Evolutionary conservation across 345 rosid species (phyloP).

Genomic region (Kandelia obovata): DNA sequence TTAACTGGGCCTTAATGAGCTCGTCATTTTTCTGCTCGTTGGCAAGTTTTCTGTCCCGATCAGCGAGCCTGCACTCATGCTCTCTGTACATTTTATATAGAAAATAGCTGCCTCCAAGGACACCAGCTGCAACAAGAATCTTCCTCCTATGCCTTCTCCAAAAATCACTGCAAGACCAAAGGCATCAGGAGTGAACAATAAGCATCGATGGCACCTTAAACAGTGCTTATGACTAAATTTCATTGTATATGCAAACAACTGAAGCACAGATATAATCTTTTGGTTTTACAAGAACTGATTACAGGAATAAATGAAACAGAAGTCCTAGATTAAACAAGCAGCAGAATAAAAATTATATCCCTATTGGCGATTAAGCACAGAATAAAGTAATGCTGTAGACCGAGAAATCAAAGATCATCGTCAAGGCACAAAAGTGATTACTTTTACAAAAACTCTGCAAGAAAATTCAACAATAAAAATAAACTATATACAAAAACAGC

Average conservation of each 20-base stretch:
- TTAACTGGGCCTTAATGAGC: constrained; percentile 83
- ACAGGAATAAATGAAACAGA: background rate
- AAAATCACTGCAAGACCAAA: constrained; percentile 44
- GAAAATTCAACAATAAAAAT: background rate
- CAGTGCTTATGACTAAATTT: background rate
- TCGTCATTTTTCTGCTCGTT: constrained; percentile 60
- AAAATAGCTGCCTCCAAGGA: constrained; percentile 81
- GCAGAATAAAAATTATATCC: background rate
- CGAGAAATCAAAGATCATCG: background rate
- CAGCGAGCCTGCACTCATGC: constrained; percentile 56
- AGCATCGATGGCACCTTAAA: background rate
- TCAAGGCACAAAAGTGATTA: background rate
- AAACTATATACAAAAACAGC: no score
- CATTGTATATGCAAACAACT: background rate
- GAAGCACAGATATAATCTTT: background rate
- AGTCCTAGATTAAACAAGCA: background rate
- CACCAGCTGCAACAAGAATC: constrained; percentile 60
- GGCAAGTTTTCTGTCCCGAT: constrained; percentile 61
- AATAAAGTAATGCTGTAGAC: background rate
- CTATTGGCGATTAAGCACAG: background rate
- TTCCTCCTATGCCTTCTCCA: constrained; percentile 90
- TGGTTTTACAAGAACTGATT: background rate
- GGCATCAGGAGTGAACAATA: background rate
- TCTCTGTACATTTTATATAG: constrained; percentile 69
- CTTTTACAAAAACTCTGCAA: background rate